Base-by-base conservation (phyloP, 2,329 filamentous ascomycete species). In the Aspergillus aculeatinus region DNA sequence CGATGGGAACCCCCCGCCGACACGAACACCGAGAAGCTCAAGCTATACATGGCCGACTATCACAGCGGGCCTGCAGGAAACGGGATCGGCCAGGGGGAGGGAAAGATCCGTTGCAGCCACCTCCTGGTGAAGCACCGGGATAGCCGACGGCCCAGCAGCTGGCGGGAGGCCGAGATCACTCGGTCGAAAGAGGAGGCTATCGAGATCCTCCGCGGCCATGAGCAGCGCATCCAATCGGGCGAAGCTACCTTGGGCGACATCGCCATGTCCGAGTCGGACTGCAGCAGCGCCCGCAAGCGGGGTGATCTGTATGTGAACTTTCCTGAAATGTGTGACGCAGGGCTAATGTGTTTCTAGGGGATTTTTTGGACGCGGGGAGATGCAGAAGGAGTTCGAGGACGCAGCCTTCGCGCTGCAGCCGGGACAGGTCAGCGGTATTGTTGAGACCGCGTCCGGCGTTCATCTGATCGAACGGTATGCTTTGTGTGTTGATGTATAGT, bases 351-450 rank as follows among this genome's bases (percentile, higher is more conserved):
- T 35, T 57, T 54, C 19, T 47, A 89, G 86, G 64, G 95, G 95
- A 21, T 96, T 93, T 78, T 99, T 99, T 76, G 93, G 92, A 58
- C 88, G 85, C 70, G 92, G 92, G 29, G 94, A 98, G 72, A 99
- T 99, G 95, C 95, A 99, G 76, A 94, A 93, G 81, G 94, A 97
- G 79, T 99, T 99, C 72, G 95, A 99, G 79, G 92, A 97, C 59
- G 93, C 93, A 4, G 90, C 95, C 1, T 99, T 99, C 79, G 88
- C 85, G n/a, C 82, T 99, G 58, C 85, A 93, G 76, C 88, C 89
- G 2, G 93, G 92, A 35, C 86, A 97, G 78, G 87, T 98, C 72
- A 97, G 93, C 78, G 83, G 85, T 51, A 83, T 97, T 42, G 89
- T 98, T 12, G 90, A 96, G 78, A 97, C 95, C 44, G 93, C 92